Percentiles rank a stretch among this genome's conserved stretches.
Conservation (phyloP, 2,329 filamentous ascomycete species). For the Botrytis aclada region DNA sequence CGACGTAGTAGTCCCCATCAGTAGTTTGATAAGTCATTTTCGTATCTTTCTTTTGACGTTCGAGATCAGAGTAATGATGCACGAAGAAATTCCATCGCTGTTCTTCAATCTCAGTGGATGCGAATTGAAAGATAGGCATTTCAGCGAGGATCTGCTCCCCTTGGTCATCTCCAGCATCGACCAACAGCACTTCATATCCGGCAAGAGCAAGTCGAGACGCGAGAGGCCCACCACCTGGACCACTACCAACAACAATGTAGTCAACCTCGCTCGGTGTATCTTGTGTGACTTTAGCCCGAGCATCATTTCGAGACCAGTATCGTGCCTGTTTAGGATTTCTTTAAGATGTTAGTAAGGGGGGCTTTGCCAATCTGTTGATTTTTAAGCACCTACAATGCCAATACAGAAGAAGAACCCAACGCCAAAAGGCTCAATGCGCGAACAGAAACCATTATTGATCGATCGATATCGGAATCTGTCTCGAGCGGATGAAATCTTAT, state of each 20-base stretch:
- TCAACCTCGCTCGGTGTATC: slow-evolving; percentile 35
- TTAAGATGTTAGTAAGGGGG: background rate
- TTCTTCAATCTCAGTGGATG: slow-evolving; percentile 45
- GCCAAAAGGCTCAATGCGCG: slow-evolving; percentile 2
- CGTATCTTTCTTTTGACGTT: slow-evolving; percentile 22
- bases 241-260: slow-evolving; percentile 53
- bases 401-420: slow-evolving; percentile 3
- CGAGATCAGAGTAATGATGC: slow-evolving; percentile 26
- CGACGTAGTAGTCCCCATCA: slow-evolving; percentile 33
- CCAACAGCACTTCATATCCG: slow-evolving; percentile 50
- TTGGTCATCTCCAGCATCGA: slow-evolving; percentile 54
- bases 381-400: slow-evolving; percentile 7
- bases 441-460: background rate
- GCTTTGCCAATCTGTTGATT: background rate
- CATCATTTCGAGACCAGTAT: slow-evolving; percentile 14
- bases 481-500: background rate
- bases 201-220: slow-evolving; percentile 50
- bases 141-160: slow-evolving; percentile 43
- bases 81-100: slow-evolving; percentile 50
- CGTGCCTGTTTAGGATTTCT: slow-evolving; percentile 11
- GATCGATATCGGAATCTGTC: background rate
- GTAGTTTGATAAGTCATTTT: slow-evolving; percentile 40
- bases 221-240: slow-evolving; percentile 50
- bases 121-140: slow-evolving; percentile 47
- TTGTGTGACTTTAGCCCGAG: background rate